These are phyloP conservation scores for Penicillium sp. DNA, from an alignment of 2,329 filamentous ascomycete species.

Conservation along the genomic window DNA sequence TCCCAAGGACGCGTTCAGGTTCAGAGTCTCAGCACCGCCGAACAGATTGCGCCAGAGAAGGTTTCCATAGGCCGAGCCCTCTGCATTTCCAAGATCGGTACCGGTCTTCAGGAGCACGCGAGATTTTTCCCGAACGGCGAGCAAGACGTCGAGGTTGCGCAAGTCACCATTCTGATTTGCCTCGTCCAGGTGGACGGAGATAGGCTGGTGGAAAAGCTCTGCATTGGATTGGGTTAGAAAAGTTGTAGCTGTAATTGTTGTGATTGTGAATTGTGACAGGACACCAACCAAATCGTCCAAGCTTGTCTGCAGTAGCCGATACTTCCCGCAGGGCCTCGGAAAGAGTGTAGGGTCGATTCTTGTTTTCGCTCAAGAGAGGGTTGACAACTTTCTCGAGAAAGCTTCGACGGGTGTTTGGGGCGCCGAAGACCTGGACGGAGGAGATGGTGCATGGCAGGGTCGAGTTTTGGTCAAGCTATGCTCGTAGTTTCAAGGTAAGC, in stretches of 20 bases:
- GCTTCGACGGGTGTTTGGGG: slow-evolving; percentile 76
- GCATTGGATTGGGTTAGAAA: slow-evolving; percentile 22
- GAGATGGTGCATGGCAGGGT: slow-evolving; percentile 87
- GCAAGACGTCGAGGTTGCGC: slow-evolving; percentile 79
- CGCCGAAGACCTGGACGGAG: slow-evolving; percentile 81
- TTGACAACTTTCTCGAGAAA: slow-evolving; percentile 84
- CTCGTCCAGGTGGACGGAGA: slow-evolving; percentile 80
- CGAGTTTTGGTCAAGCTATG: slow-evolving; percentile 76
- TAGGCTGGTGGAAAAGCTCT: slow-evolving; percentile 87
- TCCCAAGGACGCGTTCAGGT: slow-evolving; percentile 83
- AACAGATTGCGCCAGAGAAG: slow-evolving; percentile 89
- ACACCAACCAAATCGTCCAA: slow-evolving; percentile 74
- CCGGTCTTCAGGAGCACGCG: slow-evolving; percentile 89
- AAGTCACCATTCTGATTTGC: slow-evolving; percentile 69
- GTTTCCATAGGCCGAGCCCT: slow-evolving; percentile 91
- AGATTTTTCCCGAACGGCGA: slow-evolving; percentile 78
- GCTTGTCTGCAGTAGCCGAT: slow-evolving; percentile 70
- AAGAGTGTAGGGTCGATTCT: slow-evolving; percentile 73
- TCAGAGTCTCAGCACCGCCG: slow-evolving; percentile 88
- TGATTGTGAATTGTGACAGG: too few relatives aligned
- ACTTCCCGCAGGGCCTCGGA: slow-evolving; percentile 77
- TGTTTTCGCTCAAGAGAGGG: slow-evolving; percentile 73
- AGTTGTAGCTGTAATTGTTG: not conserved
- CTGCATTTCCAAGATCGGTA: slow-evolving; percentile 89
- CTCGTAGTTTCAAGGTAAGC: slow-evolving; percentile 20